Evolutionary conservation across 108 stramenopile species (phyloP), one percentile per base, ranked within the genome.

Genomic region (Conticribra weissflogii): DNA sequence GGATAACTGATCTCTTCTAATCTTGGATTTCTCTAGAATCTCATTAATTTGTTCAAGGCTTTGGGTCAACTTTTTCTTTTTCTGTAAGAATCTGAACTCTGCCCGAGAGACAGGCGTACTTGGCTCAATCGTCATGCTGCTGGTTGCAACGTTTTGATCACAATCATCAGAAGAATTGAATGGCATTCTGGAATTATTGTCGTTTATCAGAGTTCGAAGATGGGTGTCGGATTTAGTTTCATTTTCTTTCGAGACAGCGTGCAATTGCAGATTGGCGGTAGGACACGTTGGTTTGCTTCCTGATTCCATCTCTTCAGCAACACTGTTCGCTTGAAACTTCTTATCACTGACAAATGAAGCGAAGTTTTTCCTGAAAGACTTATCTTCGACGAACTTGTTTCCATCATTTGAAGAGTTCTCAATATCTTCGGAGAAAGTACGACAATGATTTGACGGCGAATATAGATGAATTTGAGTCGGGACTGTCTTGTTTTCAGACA

Each of bases 1-100:
- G 24, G 16, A 15, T 2, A 34, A 7, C 31, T 56, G 34, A 17
- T 59, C 48, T 18, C 18, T 68, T 1, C 47, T 52, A 53, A 49
- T 51, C 47, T 58, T 64, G 2, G 55, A 69, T 33, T 46, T 56
- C 46, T 63, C 71, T 30, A 77, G 56, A 48, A 77, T 53, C 29
- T 21, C 53, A 51, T 69, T 77, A 18, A 77, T 68, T 45, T 69
- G 68, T 52, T 68, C 68, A 17, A 77, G 63, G 53, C 76, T 77
- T 47, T 59, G 63, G n/a, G 68, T 45, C 1, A 77, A 55, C 41
- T 63, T 77, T 23, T 69, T 63, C 36, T 62, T 68, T 15, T 68
- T 54, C 46, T 69, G 76, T 44, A 64, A 28, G 15, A 77, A 58
- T 29, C 62, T 41, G 45, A 59, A 59, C 54, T 77, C 68, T 3